Percentiles rank a stretch among this genome's conserved stretches.
phyloP scores from a whole-genome alignment of 371 early-diverging fungal species.

The Thermomucor indicae-seudaticae region DNA sequence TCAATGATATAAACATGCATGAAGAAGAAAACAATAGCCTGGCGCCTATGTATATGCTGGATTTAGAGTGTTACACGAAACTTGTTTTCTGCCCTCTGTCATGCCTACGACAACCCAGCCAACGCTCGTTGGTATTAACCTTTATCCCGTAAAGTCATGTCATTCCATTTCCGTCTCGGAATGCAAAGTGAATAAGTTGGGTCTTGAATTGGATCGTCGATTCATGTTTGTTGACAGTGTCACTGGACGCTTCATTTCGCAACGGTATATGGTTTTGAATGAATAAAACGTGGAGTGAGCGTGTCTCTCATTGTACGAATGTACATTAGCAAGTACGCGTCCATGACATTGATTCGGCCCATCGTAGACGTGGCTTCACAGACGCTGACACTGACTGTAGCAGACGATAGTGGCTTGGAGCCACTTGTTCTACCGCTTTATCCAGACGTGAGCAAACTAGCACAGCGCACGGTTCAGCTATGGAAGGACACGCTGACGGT shows the following conservation, averaged over 20 bases:
- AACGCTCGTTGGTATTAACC: too few species aligned
- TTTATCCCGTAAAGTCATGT: slow-evolving; percentile 46
- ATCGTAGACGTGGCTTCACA: slow-evolving; percentile 13
- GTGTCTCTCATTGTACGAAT: neutral
- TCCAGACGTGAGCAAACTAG: slow-evolving; percentile 14
- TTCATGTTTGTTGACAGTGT: slow-evolving; percentile 38
- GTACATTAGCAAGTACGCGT: slow-evolving; percentile 31
- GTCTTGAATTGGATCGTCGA: slow-evolving; percentile 36
- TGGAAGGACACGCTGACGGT: slow-evolving; percentile 32
- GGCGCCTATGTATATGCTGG: too few species aligned
- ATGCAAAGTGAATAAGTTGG: slow-evolving; percentile 29
- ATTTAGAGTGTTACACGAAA: too few species aligned
- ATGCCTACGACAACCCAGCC: too few species aligned
- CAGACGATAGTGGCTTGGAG: slow-evolving; percentile 14
- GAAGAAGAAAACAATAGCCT: too few species aligned
- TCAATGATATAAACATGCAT: too few species aligned
- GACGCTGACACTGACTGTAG: slow-evolving; percentile 23
- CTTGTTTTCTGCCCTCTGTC: too few species aligned
- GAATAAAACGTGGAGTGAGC: neutral
- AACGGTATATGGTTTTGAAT: slow-evolving; percentile 29
- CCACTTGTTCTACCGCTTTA: slow-evolving; percentile 23
- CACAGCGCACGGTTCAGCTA: slow-evolving; percentile 15
- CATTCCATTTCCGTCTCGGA: slow-evolving; percentile 25
- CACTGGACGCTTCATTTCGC: slow-evolving; percentile 34
- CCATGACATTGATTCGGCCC: slow-evolving; percentile 28